Base-by-base conservation (phyloP, 2,329 filamentous ascomycete species). In the Fusarium piperis region DNA sequence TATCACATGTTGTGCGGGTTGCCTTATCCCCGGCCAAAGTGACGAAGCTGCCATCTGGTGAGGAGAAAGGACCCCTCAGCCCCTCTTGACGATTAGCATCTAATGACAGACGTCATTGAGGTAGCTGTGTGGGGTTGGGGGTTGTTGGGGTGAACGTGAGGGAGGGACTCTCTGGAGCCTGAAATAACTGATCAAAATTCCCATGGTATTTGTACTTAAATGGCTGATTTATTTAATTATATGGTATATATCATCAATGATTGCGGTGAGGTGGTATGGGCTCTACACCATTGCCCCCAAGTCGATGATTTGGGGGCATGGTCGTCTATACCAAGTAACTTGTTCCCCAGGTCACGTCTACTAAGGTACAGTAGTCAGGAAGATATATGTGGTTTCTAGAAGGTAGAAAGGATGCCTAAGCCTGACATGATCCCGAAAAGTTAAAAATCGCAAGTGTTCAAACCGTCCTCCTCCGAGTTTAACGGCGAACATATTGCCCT, bases 1-100 rank as follows among this genome's bases (percentile, higher is more conserved):
- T 71, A 75, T 73, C 66, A 72, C 20, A 57, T 59, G 41, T 39
- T 33, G 32, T 39, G 10, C 15, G 62, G 32, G 59, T 67, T 68
- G 46, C 51, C 58, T 70, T 73, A 67, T 74, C 59, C 63, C 46
- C 20, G 60, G 20, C 32, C 18, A 18, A 51, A 67, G 41, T 70
- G 66, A 68, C 58, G 65, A 71, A 16, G 20, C 23, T 23, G 23
- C 44, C n/a, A 10, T 20, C 32, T 18, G 20, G 51, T 53, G 30
- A 53, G 41, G 44, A 23, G 51, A 36, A 55, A 16, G 32, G 51
- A 35, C 51, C 51, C 20, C 10, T 23, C 28, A 20, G n/a, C 28
- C 46, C 46, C 28, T 46, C 41, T 23, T 46, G 23, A 23, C 28
- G 41, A 26, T 16, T 20, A 23, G 4, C 11, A 53, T 23, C 3